Evolutionary conservation across 768 basidiomycete genomes (phyloP), one percentile per base, ranked within the genome.

Genomic region (Strobilomyces echinocephalus): DNA sequence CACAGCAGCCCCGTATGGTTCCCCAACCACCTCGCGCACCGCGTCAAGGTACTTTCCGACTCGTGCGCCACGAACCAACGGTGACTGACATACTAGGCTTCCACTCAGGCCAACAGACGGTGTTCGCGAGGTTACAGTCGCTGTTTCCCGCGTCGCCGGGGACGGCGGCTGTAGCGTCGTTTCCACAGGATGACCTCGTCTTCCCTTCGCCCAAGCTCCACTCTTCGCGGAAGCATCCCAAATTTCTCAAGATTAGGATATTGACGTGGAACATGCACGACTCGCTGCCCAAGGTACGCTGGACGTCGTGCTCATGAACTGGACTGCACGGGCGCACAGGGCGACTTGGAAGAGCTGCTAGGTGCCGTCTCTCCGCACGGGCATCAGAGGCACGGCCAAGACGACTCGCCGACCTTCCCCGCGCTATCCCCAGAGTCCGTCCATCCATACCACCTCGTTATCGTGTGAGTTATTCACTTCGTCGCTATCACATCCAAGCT

Each of bases 221-320:
- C n/a, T 59, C 49, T 28, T 55, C 62, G 20, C 66, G 64, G 51
- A 65, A 58, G 51, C 50, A 63, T 21, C 63, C 70, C 16, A 76
- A 74, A 57, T 78, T 76, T 63, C 72, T 90, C 42, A 91, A 90
- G 63, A 71, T 88, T 36, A 73, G 83, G 40, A 80, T 90, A 44
- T 48, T 89, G 33, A 86, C 85, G 35, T 91, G 88, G 88, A 91
- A 91, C 58, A 91, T 91, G 88, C 85, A 91, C 57, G 87, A 90
- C 57, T 84, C 84, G 0, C 63, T 90, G 6, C 88, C 88, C 30
- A 90, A 87, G 78, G 87, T 83, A 28, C 15, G 63, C 24, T 38
- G 35, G 43, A 34, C 30, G 43, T 43, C n/a, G 45, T 21, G 16
- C 35, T 54, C 47, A 50, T 35, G 18, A 34, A 40, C 21, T 4